Evolutionary conservation across 2,329 filamentous ascomycete species (phyloP).

Genomic region (Talaromyces sp.): DNA sequence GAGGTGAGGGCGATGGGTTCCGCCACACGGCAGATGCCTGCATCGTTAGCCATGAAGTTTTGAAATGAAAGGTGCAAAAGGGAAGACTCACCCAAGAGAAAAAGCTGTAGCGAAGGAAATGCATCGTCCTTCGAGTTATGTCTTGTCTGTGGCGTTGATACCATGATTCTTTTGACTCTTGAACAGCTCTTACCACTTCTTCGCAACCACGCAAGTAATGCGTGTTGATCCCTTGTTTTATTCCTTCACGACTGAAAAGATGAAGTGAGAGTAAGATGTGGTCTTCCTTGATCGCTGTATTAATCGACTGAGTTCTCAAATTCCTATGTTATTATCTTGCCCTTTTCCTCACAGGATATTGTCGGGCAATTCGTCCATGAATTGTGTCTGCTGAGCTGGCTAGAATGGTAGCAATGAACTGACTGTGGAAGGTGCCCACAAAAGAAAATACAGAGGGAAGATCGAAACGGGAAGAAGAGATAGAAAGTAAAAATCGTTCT

Average conservation of each 20-base stretch:
- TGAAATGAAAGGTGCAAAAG: not conserved
- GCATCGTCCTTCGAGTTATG: constrained; percentile 62
- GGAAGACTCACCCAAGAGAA: constrained; percentile 67
- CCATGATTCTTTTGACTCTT: constrained; percentile 51
- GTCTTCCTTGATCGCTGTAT: constrained; percentile 9
- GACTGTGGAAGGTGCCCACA: not conserved
- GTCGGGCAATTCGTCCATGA: not conserved
- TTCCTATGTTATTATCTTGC: not conserved
- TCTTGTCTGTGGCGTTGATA: constrained; percentile 58
- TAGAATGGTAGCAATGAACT: not conserved
- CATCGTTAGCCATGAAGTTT: constrained; percentile 17
- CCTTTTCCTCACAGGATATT: constrained; percentile 2
- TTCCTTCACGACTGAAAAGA: not conserved
- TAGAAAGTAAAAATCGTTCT: not conserved
- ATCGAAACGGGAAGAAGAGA: not conserved
- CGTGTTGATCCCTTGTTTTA: not conserved
- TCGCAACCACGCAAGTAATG: constrained; percentile 16
- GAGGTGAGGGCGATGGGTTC: constrained; percentile 91
- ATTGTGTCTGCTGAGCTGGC: not conserved
- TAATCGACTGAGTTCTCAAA: too few relatives aligned
- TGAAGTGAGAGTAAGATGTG: not conserved
- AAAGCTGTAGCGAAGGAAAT: constrained; percentile 79
- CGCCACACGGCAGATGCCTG: constrained; percentile 86
- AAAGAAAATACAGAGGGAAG: not conserved
- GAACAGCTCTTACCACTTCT: constrained; percentile 52